These are phyloP conservation scores for Coriolopsis trogii DNA, from an alignment of 1,284 basidiomycete species.

Conservation along the genomic window DNA sequence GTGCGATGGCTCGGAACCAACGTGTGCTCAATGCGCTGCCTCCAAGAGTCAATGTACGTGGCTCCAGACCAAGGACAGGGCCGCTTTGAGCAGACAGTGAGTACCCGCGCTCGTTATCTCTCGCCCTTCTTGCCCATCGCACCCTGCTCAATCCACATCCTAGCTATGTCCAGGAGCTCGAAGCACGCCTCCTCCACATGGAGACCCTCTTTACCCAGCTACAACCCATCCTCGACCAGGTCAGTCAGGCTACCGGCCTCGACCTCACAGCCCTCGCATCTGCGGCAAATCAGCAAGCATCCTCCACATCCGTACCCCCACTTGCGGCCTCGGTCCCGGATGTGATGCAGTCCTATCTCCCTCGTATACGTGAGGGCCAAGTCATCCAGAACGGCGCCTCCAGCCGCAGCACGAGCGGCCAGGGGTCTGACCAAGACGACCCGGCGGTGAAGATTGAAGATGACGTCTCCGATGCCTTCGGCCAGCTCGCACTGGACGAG, in stretches of 20 bases:
- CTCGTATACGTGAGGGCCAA: slow-evolving; percentile 29
- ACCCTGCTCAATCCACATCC: slow-evolving; percentile 9
- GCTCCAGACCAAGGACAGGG: slow-evolving; percentile 86
- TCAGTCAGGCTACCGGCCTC: slow-evolving; percentile 46
- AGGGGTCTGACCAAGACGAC: slow-evolving; percentile 29
- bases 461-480: slow-evolving; percentile 80
- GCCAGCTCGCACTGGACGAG: slow-evolving; percentile 86
- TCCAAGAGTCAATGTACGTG: slow-evolving; percentile 79
- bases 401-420: slow-evolving; percentile 38
- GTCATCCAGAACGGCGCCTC: slow-evolving; percentile 35
- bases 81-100: slow-evolving; percentile 82
- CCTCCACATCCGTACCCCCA: slow-evolving; percentile 28
- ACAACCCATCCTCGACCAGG: slow-evolving; percentile 72
- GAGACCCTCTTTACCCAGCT: slow-evolving; percentile 78
- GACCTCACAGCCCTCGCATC: slow-evolving; percentile 40
- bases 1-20: slow-evolving; percentile 82
- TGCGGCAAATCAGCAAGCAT: slow-evolving; percentile 24
- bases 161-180: slow-evolving; percentile 87
- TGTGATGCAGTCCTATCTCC: slow-evolving; percentile 31
- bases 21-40: slow-evolving; percentile 77
- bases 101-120: slow-evolving; percentile 35
- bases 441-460: slow-evolving; percentile 54
- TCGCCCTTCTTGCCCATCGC: slow-evolving; percentile 22
- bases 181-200: slow-evolving; percentile 83
- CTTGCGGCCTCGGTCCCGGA: slow-evolving; percentile 22